Evolutionary conservation across 1,284 basidiomycete species (phyloP), one percentile per base, ranked within the genome.

Genomic region (Xanthoconium separans): DNA sequence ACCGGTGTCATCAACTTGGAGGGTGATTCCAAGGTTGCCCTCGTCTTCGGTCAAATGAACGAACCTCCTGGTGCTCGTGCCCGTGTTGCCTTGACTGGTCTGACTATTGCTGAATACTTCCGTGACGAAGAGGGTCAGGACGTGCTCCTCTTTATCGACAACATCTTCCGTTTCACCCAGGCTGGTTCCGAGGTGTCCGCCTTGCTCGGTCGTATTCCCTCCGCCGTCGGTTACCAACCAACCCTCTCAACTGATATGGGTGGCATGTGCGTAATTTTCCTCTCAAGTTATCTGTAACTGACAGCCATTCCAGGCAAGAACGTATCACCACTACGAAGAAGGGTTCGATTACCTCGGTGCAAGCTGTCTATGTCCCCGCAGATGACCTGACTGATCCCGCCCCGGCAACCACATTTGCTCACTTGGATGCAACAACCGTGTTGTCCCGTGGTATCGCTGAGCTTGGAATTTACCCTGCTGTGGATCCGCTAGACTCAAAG

Each of bases 21-120:
- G 70, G 95, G 95, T 76, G 93, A 96, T 76, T 98, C 96, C 75
- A 98, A 99, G 86, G 96, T 98, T 78, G 95, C 96, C 69, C 89
- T 99, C 63, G 96, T 99, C 67, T 99, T 99, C 83, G 96, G 96
- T 83, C 96, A 99, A 82, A 99, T 99, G 96, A 99, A 99, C 83
- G 96, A 99, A 83, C 96, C 96, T 75, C 96, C 96, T 69, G 96
- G 96, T 87, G 96, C 96, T 69, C 95, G 96, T 90, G 96, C 96
- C 73, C 96, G 96, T 91, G 96, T 98, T 70, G 96, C 96, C 61
- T 87, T 99, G 69, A 98, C 96, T 68, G 96, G 96, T 79, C 82
- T 99, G 60, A 98, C 96, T 73, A 97, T 98, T 65, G 96, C 96
- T 66, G 96, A 99, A 80, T 99, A 98, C 83, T 99, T 99, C 96